Conservation (phyloP, 306 rosid species). For the Senna siamea region DNA sequence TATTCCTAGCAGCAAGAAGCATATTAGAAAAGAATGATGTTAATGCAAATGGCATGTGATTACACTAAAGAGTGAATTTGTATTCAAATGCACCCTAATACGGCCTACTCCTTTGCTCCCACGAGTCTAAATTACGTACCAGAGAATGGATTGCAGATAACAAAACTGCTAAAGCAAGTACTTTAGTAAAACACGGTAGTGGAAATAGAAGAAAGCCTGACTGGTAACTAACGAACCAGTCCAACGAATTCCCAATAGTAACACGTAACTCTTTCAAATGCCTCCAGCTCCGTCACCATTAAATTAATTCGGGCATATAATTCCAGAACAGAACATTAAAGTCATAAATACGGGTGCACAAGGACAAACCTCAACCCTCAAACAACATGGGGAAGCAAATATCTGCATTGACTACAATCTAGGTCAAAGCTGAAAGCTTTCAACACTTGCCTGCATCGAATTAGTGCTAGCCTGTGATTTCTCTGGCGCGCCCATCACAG, state of each 20-base stretch:
- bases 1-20: neutral
- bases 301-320: slow-evolving; percentile 20
- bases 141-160: neutral
- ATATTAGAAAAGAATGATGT: neutral
- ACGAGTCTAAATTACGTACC: neutral
- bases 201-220: neutral
- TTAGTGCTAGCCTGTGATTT: slow-evolving; percentile 69
- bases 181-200: neutral
- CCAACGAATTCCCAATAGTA: slow-evolving; percentile 21
- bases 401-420: slow-evolving; percentile 31
- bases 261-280: slow-evolving; percentile 7
- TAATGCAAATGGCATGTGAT: neutral
- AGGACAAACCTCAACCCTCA: slow-evolving; percentile 38
- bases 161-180: neutral
- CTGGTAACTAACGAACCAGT: slow-evolving; percentile 24
- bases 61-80: neutral
- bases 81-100: slow-evolving; percentile 10
- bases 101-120: slow-evolving; percentile 3
- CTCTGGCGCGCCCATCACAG: slow-evolving; percentile 81
- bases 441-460: slow-evolving; percentile 83
- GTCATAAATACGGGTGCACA: neutral
- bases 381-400: slow-evolving; percentile 10
- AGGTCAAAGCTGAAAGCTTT: slow-evolving; percentile 45
- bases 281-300: slow-evolving; percentile 15
- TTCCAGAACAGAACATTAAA: neutral